These are phyloP conservation scores for Kokia cookei DNA, from an alignment of 441 rosid genomes.

Conservation along the genomic window DNA sequence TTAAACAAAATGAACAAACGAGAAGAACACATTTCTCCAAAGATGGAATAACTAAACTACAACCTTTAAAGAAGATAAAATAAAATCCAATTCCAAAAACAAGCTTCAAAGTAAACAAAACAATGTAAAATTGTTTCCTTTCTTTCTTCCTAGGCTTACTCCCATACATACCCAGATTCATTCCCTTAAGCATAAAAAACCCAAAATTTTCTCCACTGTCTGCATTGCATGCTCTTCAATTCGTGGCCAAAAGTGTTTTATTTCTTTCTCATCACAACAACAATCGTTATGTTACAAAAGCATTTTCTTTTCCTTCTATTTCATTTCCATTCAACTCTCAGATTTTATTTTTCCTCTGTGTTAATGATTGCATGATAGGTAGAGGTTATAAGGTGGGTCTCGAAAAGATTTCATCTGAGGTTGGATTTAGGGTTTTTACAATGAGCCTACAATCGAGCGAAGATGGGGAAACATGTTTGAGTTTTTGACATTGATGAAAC, in stretches of 20 bases:
- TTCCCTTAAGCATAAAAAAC: no score
- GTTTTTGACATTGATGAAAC: conserved; percentile 88
- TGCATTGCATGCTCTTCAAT: no score
- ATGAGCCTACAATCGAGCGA: conserved; percentile 34
- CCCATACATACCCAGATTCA: no score
- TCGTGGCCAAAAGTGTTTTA: no score
- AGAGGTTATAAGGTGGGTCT: conserved; percentile 55
- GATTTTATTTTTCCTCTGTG: conserved; percentile 18
- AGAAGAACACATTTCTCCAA: conserved; percentile 1
- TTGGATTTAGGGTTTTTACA: conserved; percentile 36
- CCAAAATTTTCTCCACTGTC: not conserved
- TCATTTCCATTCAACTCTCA: not conserved
- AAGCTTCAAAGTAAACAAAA: not conserved
- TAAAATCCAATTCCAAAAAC: not conserved
- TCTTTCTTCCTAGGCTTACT: no score
- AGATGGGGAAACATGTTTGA: conserved; percentile 78
- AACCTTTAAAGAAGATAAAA: not conserved
- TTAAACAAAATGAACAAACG: not conserved
- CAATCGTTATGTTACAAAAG: not conserved
- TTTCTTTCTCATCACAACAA: not conserved
- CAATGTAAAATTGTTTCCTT: not conserved
- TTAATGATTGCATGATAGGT: conserved; percentile 55
- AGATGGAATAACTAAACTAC: conserved; percentile 4
- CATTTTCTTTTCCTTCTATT: conserved; percentile 1
- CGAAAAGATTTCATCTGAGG: conserved; percentile 54